A percentile compares a stretch with the other conserved stretches of the same genome.
These are phyloP conservation scores for Passalora sequoiae DNA, from an alignment of 2,329 filamentous ascomycete species.

Conservation along the genomic window DNA sequence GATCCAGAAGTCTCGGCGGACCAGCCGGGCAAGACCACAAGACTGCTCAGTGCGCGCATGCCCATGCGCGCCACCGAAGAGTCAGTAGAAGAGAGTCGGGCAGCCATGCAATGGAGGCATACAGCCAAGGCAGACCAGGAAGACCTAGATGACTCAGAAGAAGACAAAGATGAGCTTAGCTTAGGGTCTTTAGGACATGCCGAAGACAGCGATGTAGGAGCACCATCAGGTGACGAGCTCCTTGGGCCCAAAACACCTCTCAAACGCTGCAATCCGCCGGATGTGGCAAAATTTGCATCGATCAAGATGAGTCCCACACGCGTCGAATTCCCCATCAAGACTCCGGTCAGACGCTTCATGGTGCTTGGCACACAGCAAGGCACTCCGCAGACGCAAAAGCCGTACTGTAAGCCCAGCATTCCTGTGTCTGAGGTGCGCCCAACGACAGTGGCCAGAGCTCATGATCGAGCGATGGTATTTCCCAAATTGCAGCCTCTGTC, in stretches of 20 bases:
- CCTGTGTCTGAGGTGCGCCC: conserved; percentile 18
- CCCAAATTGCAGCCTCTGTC: conserved; percentile 17
- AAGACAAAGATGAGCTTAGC: conserved; percentile 6
- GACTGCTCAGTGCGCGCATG: neutral
- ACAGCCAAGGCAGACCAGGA: neutral
- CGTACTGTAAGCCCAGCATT: conserved; percentile 18
- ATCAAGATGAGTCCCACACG: conserved; percentile 14
- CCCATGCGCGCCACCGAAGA: neutral
- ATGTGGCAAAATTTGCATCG: conserved; percentile 16
- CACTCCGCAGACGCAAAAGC: conserved; percentile 28
- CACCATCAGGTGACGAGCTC: conserved; percentile 31
- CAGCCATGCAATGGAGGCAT: no score
- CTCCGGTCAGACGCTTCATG: conserved; percentile 20
- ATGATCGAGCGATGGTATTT: conserved; percentile 24
- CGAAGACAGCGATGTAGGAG: conserved; percentile 12
- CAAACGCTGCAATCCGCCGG: conserved; percentile 24
- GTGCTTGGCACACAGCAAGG: conserved; percentile 18
- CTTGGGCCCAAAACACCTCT: conserved; percentile 32
- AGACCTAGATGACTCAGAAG: conserved; percentile 6
- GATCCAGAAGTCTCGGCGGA: conserved; percentile 1
- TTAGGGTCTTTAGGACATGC: neutral
- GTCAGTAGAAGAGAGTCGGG: neutral
- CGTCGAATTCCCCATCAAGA: conserved; percentile 16
- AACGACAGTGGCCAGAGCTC: conserved; percentile 25
- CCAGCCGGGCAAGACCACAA: conserved; percentile 1